Evolutionary conservation across 257 asterid genomes (phyloP), one percentile per base, ranked within the genome.

Genomic region (Pogostemon cablin): DNA sequence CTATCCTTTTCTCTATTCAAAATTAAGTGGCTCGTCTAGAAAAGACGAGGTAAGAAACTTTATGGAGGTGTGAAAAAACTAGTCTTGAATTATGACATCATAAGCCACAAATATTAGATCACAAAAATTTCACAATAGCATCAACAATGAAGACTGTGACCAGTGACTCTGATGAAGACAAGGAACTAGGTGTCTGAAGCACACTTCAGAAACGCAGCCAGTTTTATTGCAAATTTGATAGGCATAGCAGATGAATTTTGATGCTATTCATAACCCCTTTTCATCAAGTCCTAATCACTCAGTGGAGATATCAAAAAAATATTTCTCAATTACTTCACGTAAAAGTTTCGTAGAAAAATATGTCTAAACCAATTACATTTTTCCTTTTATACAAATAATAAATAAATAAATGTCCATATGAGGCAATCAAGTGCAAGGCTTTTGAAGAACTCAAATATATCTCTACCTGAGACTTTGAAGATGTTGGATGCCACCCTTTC

Each of bases 401-500:
- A 15, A 15, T 44, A 44, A 7, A 44, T 44, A 15, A 15, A 44
- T 44, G 50, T 44, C 50, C n/a, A 44, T 3, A 44, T n/a, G 4
- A 15, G 9, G 50, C 3, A 7, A 44, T 44, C 50, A 44, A 44
- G 9, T 8, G 8, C 50, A 44, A 44, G 3, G 50, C 3, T 3
- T 44, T 3, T n/a, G n/a, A 44, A 44, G 8, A 2, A 7, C 50
- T 17, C 10, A 15, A 9, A 7, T 11, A 3, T 60, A 55, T 15
- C 15, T 54, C 3, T 75, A 92, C 98, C 97, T 84, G 96, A 81
- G 95, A 92, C 82, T 92, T 90, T 11, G 93, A 83, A 43, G 95
- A 83, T 56, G 81, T 60, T 44, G 76, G 77, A 66, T 86, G 95
- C 46, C 71, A 87, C 42, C 90, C 90, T 83, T 88, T 90, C 81